Base-by-base conservation (phyloP, 495 filamentous ascomycete species). In the Gamarada debralockiae region DNA sequence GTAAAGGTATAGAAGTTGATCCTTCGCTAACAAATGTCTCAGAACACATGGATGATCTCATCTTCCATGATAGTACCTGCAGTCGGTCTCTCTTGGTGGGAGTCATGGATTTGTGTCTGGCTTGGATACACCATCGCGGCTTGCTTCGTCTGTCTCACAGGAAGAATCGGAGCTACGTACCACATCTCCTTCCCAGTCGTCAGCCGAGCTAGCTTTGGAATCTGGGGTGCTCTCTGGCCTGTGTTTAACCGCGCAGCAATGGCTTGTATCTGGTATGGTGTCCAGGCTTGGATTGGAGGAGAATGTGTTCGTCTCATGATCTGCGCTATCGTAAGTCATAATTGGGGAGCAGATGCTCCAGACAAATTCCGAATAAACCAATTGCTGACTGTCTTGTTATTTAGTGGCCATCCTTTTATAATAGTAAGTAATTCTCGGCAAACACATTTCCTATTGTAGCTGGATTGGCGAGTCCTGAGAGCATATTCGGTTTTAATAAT, bases 1-100 rank as follows among this genome's bases (percentile, higher is more conserved):
- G n/a, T n/a, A n/a, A n/a, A n/a, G n/a, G n/a, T n/a, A n/a, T n/a
- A 9, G 8, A 40, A 8, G 37, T 2, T 21, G 20, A 22, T 23
- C 12, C 5, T 18, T 2, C 3, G 10, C 41, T 44, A 25, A 44
- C 36, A 39, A 22, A 14, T 23, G 17, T 18, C 10, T n/a, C 23
- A 53, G 55, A 97, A 97, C 68, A 97, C 92, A 14, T 97, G 92
- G 92, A 96, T 96, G 92, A 96, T 96, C 55, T 82, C 85, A 0
- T 92, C 88, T 12, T 85, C 88, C 3, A 85, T 85, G 72, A 92
- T 95, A 21, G 76, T 29, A 29, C 10, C 27, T 29, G 27, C 27
- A 5, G 87, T 15, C 8, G 57, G 90, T 6, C 73, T 96, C 41
- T 89, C 89, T 3, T 97, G 92, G 92, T 97, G 92, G 92, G 90